Conservation (phyloP, 2,329 filamentous ascomycete species). For the Fusarium drepaniforme region DNA sequence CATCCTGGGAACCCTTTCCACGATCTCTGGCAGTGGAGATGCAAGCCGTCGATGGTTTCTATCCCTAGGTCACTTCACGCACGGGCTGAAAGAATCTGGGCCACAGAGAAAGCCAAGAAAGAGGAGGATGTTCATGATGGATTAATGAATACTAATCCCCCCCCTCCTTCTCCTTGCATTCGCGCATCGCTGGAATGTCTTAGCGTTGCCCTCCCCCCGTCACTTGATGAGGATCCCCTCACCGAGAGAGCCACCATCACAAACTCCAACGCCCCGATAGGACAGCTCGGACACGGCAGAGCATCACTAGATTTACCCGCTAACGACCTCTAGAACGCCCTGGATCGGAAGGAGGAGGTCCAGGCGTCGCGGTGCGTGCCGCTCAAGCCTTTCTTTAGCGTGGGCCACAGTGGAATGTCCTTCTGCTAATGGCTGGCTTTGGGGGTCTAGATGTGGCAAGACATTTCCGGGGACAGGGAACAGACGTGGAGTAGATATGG, state of each 20-base stretch:
- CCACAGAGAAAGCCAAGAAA: neutral
- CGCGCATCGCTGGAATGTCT: neutral
- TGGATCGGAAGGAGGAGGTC: neutral
- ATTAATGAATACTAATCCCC: neutral
- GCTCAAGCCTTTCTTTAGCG: constrained; percentile 6
- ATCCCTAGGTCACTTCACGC: neutral
- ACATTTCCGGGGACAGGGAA: neutral
- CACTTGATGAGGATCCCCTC: neutral
- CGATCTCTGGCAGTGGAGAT: neutral
- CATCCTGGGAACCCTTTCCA: constrained; percentile 11
- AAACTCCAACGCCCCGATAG: neutral
- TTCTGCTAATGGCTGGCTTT: neutral
- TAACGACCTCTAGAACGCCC: neutral
- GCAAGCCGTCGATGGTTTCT: neutral
- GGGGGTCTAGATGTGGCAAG: neutral
- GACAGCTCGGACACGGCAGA: neutral
- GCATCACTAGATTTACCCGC: neutral
- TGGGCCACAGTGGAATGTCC: neutral
- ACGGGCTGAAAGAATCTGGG: constrained; percentile 6
- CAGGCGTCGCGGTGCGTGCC: constrained; percentile 4
- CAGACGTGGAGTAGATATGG: neutral
- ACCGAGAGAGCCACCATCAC: neutral
- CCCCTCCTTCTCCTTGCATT: neutral
- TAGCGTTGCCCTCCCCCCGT: neutral
- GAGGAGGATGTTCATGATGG: neutral